Evolutionary conservation across 2,329 filamentous ascomycete species (phyloP).

Genomic region (Fusarium protoensiforme): DNA sequence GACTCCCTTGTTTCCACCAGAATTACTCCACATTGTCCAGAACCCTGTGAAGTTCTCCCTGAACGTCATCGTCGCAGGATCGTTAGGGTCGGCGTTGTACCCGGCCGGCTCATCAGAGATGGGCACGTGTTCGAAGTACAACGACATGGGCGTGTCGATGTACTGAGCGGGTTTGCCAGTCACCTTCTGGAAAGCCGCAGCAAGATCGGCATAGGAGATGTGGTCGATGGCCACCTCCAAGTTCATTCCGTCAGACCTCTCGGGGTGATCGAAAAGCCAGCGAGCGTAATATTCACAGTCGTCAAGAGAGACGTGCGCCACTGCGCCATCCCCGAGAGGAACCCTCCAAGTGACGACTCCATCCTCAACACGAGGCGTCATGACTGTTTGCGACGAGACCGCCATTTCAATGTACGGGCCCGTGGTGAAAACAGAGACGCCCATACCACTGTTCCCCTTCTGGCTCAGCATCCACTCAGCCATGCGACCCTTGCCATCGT

Average conservation of each 20-base stretch:
- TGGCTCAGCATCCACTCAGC: not conserved
- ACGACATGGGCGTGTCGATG: constrained; percentile 49
- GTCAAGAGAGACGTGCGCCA: constrained; percentile 56
- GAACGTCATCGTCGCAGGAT: constrained; percentile 51
- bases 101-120: constrained; percentile 45
- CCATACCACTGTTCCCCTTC: not conserved
- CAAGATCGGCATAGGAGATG: constrained; percentile 53
- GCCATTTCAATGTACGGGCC: not conserved
- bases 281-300: constrained; percentile 58
- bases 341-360: constrained; percentile 55
- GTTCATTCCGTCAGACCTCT: constrained; percentile 56
- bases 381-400: constrained; percentile 44
- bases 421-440: not conserved
- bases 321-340: constrained; percentile 53
- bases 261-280: constrained; percentile 60
- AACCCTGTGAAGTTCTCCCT: constrained; percentile 62
- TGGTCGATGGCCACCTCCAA: constrained; percentile 57
- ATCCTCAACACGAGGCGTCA: constrained; percentile 54
- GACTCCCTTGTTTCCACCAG: constrained; percentile 54
- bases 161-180: constrained; percentile 55
- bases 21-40: constrained; percentile 59
- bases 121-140: constrained; percentile 45
- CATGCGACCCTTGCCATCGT: constrained; percentile 55
- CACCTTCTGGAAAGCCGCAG: constrained; percentile 54
- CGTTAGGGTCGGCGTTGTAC: constrained; percentile 47